Conservation (phyloP, 2,329 filamentous ascomycete genomes). For the Dendryphion nanum region DNA sequence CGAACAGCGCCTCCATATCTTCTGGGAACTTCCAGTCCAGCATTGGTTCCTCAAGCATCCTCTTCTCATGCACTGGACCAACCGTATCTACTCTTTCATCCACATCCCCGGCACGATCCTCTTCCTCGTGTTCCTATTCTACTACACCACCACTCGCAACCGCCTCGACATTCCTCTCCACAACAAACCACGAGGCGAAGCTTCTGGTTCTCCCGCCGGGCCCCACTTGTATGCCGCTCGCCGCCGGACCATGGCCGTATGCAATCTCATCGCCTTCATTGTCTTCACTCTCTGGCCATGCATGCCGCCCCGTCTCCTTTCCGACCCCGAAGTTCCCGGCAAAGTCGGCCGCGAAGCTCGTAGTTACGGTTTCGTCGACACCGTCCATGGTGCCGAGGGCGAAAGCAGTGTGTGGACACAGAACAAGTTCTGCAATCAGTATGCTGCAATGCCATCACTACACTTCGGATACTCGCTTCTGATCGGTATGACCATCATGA, state of each 20-base stretch:
- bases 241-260: conserved; percentile 57
- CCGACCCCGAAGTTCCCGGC: conserved; percentile 54
- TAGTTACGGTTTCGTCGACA: conserved; percentile 60
- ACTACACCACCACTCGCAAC: conserved; percentile 65
- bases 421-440: conserved; percentile 74
- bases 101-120: conserved; percentile 75
- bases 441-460: conserved; percentile 74
- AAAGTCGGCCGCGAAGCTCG: conserved; percentile 58
- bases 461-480: conserved; percentile 75
- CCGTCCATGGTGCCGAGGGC: conserved; percentile 56
- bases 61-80: conserved; percentile 64
- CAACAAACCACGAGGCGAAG: conserved; percentile 36
- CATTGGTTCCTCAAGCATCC: conserved; percentile 55
- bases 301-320: conserved; percentile 59
- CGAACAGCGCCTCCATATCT: conserved; percentile 65
- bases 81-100: conserved; percentile 73
- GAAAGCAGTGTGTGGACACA: conserved; percentile 70
- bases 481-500: conserved; percentile 67
- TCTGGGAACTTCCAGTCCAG: conserved; percentile 65
- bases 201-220: conserved; percentile 46
- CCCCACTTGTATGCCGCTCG: conserved; percentile 56
- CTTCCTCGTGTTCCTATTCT: conserved; percentile 66
- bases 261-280: conserved; percentile 59
- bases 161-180: conserved; percentile 43
- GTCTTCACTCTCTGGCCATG: conserved; percentile 61